These are phyloP conservation scores for Spongospora subterranea DNA, from an alignment of 208 protist species.

Conservation along the genomic window DNA sequence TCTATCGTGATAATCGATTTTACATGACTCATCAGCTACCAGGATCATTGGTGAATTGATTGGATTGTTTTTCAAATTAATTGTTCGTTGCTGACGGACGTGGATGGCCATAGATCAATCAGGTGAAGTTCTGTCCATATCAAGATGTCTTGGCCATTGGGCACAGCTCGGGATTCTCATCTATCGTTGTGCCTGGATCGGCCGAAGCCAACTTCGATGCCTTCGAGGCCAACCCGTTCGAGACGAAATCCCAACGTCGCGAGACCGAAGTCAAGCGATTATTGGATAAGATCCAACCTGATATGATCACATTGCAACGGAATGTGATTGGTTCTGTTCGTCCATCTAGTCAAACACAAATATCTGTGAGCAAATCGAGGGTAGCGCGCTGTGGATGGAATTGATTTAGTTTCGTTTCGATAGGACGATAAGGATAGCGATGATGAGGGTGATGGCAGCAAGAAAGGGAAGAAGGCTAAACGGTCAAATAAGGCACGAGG, in stretches of 20 bases:
- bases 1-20: constrained; percentile 60
- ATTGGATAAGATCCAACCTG: constrained; percentile 80
- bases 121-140: constrained; percentile 79
- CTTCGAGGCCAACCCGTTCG: constrained; percentile 84
- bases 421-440: neutral
- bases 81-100: neutral
- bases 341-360: neutral
- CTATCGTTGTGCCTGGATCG: constrained; percentile 73
- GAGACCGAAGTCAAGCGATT: constrained; percentile 78
- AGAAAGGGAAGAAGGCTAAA: neutral
- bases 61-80: neutral
- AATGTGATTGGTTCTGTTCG: constrained; percentile 68
- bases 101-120: constrained; percentile 57
- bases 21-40: constrained; percentile 36
- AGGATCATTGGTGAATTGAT: neutral
- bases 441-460: neutral
- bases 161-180: constrained; percentile 73
- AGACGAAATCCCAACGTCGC: constrained; percentile 74
- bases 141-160: constrained; percentile 86
- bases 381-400: neutral
- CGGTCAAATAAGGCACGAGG: neutral
- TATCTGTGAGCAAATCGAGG: neutral
- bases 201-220: constrained; percentile 87
- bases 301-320: constrained; percentile 79
- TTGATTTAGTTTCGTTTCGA: neutral